phyloP scores from a whole-genome alignment of 2,329 filamentous ascomycete species.

The Aspergillus hortae region DNA sequence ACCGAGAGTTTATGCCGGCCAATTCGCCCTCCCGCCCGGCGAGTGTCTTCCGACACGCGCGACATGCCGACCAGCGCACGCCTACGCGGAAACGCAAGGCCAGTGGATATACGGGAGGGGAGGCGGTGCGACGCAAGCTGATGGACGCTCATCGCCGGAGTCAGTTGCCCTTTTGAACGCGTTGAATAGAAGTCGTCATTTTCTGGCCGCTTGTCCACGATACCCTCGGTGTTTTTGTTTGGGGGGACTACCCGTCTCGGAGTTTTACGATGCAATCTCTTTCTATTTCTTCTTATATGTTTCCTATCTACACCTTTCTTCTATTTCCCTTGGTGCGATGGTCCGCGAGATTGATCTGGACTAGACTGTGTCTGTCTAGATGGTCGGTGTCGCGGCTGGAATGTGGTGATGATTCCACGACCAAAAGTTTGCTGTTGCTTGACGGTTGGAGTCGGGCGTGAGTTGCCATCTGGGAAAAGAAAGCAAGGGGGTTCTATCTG shows the following conservation, averaged over 20 bases:
- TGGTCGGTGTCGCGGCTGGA: not conserved
- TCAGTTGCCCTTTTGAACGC: conserved; percentile 33
- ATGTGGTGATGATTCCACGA: not conserved
- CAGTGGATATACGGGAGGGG: conserved; percentile 35
- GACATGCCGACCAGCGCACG: conserved; percentile 37
- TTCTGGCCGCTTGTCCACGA: not conserved
- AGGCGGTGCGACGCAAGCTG: conserved; percentile 43
- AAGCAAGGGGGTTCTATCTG: not conserved
- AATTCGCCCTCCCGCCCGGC: conserved; percentile 41
- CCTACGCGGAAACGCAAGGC: conserved; percentile 40
- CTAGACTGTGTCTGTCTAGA: not conserved
- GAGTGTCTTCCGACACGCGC: conserved; percentile 42
- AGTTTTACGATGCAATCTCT: not conserved
- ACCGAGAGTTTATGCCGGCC: conserved; percentile 43
- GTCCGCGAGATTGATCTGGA: not conserved
- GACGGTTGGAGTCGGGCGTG: not conserved
- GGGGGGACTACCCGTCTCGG: not conserved
- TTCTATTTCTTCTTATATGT: not conserved
- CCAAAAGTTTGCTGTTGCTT: not conserved
- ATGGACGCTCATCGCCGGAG: conserved; percentile 41
- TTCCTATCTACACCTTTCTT: not conserved
- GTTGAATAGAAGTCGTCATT: not conserved
- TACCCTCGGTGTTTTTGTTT: not conserved
- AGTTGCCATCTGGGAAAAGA: not conserved
- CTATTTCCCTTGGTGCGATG: not conserved